These are phyloP conservation scores for Penicillium oxalicum DNA, from an alignment of 2,329 filamentous ascomycete genomes.

Conservation along the genomic window DNA sequence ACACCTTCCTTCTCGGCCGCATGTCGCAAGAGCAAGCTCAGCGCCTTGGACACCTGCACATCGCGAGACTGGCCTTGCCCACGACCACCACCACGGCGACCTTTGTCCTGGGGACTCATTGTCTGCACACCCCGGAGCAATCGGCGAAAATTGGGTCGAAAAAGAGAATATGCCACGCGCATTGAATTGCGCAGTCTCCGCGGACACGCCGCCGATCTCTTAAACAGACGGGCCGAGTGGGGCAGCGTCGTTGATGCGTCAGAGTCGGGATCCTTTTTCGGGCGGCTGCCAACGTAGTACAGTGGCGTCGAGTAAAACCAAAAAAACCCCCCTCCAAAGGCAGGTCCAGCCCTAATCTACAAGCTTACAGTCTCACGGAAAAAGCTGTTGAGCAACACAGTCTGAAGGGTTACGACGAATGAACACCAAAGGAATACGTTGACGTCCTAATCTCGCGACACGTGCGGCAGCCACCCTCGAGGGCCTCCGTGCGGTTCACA, in stretches of 20 bases:
- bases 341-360: too few species aligned
- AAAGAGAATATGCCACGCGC: background rate
- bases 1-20: slow-evolving; percentile 56
- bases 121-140: background rate
- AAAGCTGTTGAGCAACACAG: too few species aligned
- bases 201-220: slow-evolving; percentile 4
- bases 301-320: background rate
- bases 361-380: too few species aligned
- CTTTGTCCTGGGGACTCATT: slow-evolving; percentile 7
- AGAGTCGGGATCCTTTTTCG: slow-evolving; percentile 3
- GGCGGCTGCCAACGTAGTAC: background rate
- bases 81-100: slow-evolving; percentile 5
- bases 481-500: too few species aligned
- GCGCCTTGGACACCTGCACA: slow-evolving; percentile 37
- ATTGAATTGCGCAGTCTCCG: background rate
- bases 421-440: too few species aligned
- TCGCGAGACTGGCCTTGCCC: slow-evolving; percentile 24
- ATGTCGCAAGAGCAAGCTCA: slow-evolving; percentile 52
- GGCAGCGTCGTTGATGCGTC: slow-evolving; percentile 5
- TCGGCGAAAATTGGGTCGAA: background rate
- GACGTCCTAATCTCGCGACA: too few species aligned
- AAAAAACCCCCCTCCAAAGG: background rate
- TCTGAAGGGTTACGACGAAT: too few species aligned
- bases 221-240: slow-evolving; percentile 7
- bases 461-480: too few species aligned